Evolutionary conservation across 495 filamentous ascomycete genomes (phyloP).

Genomic region (Cercophora scortea): DNA sequence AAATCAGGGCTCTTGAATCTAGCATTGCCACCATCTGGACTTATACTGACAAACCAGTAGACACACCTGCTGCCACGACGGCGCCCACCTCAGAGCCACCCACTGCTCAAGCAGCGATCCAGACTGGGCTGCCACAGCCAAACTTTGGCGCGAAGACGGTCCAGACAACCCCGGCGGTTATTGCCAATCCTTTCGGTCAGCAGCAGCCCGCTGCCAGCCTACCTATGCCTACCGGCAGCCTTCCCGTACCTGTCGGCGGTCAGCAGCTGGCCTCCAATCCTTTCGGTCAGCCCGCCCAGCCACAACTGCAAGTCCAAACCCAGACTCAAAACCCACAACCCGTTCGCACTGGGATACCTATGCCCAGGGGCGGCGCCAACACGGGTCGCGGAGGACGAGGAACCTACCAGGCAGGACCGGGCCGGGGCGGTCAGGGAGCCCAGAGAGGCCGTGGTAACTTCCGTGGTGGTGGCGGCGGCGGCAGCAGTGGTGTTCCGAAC

Average conservation of each 20-base stretch:
- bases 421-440: slow-evolving; percentile 14
- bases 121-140: no score
- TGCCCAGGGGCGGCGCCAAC: slow-evolving; percentile 6
- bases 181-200: no score
- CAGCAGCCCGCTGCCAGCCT: no score
- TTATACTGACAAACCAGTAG: no score
- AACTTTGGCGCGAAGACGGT: no score
- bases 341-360: slow-evolving; percentile 3
- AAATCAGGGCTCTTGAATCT: no score
- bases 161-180: no score
- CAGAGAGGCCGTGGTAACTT: background rate
- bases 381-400: slow-evolving; percentile 2
- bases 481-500: background rate
- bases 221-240: no score
- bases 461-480: background rate
- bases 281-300: slow-evolving; percentile 13
- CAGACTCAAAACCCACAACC: slow-evolving; percentile 6
- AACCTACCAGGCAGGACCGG: slow-evolving; percentile 5
- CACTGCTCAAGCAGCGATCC: no score
- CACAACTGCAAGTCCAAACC: slow-evolving; percentile 3
- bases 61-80: no score
- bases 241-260: background rate
- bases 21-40: no score
- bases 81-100: no score
- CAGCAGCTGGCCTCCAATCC: slow-evolving; percentile 8